Conservation (phyloP, 371 early-diverging fungal species). For the Mortierella sp. region DNA sequence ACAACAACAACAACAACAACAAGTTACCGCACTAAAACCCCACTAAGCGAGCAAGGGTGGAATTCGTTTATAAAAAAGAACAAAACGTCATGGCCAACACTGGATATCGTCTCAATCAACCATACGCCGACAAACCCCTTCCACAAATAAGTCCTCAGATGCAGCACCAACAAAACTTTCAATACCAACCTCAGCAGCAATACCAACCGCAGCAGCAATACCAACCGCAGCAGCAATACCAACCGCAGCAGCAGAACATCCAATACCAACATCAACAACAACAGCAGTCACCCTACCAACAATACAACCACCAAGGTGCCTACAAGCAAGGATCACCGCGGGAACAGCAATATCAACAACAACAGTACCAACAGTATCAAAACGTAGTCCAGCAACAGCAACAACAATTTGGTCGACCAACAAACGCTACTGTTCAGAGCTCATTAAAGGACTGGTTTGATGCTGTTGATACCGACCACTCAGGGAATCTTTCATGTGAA, state of each 20-base stretch:
- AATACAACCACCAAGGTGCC: constrained; percentile 42
- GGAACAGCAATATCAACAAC: constrained; percentile 48
- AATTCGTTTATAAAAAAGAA: background rate
- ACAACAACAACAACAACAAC: background rate
- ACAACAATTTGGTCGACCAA: constrained; percentile 16
- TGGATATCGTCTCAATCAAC: constrained; percentile 9
- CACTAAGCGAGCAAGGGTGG: background rate
- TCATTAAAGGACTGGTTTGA: constrained; percentile 51
- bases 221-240: constrained; percentile 14
- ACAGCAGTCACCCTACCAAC: constrained; percentile 25
- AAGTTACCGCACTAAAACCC: too few species aligned
- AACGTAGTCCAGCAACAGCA: constrained; percentile 29
- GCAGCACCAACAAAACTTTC: constrained; percentile 26
- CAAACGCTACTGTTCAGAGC: constrained; percentile 18
- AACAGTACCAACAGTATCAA: constrained; percentile 45
- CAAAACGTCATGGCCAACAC: constrained; percentile 2
- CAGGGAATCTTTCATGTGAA: constrained; percentile 42
- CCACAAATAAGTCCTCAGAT: constrained; percentile 27
- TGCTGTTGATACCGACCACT: constrained; percentile 55
- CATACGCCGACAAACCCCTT: constrained; percentile 29
- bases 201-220: constrained; percentile 26
- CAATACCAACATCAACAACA: constrained; percentile 11
- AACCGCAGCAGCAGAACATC: constrained; percentile 12
- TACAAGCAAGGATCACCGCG: constrained; percentile 37
- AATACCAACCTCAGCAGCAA: constrained; percentile 17